Conservation (phyloP, 2,329 filamentous ascomycete species). For the Thermoascus crustaceus region DNA sequence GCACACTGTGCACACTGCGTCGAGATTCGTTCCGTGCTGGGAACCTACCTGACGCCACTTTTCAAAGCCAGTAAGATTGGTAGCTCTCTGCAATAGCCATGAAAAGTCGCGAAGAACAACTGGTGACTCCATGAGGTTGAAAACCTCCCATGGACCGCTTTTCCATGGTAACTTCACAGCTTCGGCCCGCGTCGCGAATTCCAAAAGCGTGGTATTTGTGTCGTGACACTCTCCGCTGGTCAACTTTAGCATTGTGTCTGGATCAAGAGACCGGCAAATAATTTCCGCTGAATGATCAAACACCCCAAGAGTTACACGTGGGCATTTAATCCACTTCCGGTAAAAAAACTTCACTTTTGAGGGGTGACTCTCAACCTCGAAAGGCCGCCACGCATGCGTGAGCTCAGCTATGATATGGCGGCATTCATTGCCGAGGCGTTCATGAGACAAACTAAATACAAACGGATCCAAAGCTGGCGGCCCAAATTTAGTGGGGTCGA, state of each 20-base stretch:
- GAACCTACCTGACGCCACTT: conserved; percentile 20
- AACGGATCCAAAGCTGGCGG: conserved; percentile 44
- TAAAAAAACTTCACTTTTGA: conserved; percentile 21
- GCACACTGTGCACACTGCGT: conserved; percentile 23
- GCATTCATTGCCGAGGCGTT: conserved; percentile 39
- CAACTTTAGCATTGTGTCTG: conserved; percentile 10
- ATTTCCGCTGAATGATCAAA: conserved; percentile 15
- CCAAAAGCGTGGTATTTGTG: conserved; percentile 24
- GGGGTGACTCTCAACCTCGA: conserved; percentile 10
- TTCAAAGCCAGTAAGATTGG: conserved; percentile 16
- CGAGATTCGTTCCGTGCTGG: not conserved
- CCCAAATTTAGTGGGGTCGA: conserved; percentile 47
- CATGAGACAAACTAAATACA: conserved; percentile 47
- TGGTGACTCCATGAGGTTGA: conserved; percentile 19
- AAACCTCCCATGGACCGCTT: conserved; percentile 18
- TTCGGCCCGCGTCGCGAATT: conserved; percentile 15
- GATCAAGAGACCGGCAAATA: conserved; percentile 14
- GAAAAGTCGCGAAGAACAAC: conserved; percentile 17
- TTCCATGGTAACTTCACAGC: conserved; percentile 11
- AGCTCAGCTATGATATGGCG: conserved; percentile 42
- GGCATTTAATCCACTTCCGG: conserved; percentile 20
- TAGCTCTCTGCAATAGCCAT: conserved; percentile 26
- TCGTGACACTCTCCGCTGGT: conserved; percentile 19
- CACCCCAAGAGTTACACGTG: conserved; percentile 13
- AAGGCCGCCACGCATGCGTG: conserved; percentile 39